Percentiles rank a stretch among this genome's conserved stretches.
Evolutionary conservation across 495 filamentous ascomycete species (phyloP).

Genomic region (Alectoria sarmentosa): DNA sequence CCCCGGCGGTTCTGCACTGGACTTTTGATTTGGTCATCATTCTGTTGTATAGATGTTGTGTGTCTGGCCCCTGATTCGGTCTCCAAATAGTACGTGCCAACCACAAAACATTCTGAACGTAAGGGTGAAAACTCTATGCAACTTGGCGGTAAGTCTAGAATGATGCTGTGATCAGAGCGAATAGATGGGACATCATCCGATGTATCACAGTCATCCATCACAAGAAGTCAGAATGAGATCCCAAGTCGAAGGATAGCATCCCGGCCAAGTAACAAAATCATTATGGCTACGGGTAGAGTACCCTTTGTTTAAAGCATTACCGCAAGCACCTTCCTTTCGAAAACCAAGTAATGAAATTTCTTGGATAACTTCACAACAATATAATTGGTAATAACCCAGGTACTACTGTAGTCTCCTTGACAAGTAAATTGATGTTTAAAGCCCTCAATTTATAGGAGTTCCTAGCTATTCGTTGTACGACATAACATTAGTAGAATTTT

Average conservation of each 20-base stretch:
- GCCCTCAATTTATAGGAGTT: too few relatives aligned
- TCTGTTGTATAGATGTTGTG: conserved; percentile 23
- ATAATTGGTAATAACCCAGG: too few relatives aligned
- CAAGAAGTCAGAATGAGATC: neutral
- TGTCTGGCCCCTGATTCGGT: conserved; percentile 31
- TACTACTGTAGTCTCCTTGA: too few relatives aligned
- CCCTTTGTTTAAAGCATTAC: too few relatives aligned
- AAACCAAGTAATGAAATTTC: too few relatives aligned
- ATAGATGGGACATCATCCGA: neutral
- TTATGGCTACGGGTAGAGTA: neutral
- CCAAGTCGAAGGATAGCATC: neutral
- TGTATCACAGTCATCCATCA: neutral
- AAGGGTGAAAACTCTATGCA: conserved; percentile 75
- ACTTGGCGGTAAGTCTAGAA: conserved; percentile 60
- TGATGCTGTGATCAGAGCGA: conserved; percentile 2
- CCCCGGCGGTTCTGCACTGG: conserved; percentile 58
- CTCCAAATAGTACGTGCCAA: conserved; percentile 82
- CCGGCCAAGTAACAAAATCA: neutral
- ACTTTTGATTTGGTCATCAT: conserved; percentile 26
- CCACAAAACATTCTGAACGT: conserved; percentile 58
- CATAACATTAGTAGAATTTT: too few relatives aligned
- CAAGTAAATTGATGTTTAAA: too few relatives aligned
- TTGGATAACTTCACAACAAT: too few relatives aligned
- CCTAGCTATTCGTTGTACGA: too few relatives aligned
- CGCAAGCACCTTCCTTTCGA: too few relatives aligned